Evolutionary conservation across 495 filamentous ascomycete genomes (phyloP), one percentile per base, ranked within the genome.

Genomic region (Tuber magnatum): DNA sequence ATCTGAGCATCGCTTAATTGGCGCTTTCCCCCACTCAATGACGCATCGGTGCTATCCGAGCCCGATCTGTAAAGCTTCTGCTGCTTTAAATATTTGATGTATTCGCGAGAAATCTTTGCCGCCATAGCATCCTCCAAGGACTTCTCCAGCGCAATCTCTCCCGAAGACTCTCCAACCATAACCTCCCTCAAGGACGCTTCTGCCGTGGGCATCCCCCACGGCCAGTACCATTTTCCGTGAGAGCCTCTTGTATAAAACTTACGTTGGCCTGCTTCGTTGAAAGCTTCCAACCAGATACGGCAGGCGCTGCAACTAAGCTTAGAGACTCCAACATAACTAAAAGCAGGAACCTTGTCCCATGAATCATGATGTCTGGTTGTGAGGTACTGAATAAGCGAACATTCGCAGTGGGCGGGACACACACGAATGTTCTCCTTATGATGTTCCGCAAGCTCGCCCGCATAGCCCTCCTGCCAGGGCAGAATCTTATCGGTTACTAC

Each of bases 271-370:
- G 22, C 9, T 20, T 43, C 22, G 44, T 73, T 73, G 56, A 56
- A 74, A 4, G 72, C 40, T 68, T 68, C n/a, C 28, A 70, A 48
- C 22, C 46, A 48, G 46, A 48, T 48, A 46, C 43, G 18, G 18
- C 43, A 46, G 16, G 43, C 43, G 18, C 43, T 46, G 43, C 43
- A 46, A 46, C 46, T 48, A 35, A 43, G 72, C n/a, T 74, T 74
- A 4, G 72, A 69, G 39, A 74, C 72, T 20, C 72, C 72, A 22
- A 74, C 48, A 12, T 74, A 74, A 43, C 51, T 74, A 43, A 74
- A 74, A 8, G 56, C 51, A 0, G 72, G 72, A 35, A 70, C 12
- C 28, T 74, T 35, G 72, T 48, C 46, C 46, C 72, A n/a, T 28
- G 22, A 3, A 51, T 22, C 38, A 42, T 7, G 32, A 42, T 68